These are phyloP conservation scores for Gossypioides kirkii DNA, from an alignment of 345 rosid species.

Conservation along the genomic window DNA sequence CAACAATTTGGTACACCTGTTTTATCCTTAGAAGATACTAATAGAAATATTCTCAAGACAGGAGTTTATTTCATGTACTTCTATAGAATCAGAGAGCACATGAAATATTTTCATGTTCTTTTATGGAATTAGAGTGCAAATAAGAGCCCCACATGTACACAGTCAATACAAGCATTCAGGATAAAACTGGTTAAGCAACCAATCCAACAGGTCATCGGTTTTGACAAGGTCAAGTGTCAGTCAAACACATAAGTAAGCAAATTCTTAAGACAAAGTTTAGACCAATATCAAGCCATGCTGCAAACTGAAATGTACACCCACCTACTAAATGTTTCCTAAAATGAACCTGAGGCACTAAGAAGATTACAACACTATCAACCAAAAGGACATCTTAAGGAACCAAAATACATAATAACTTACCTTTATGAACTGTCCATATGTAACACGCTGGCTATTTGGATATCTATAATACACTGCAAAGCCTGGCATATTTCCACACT, in stretches of 20 bases:
- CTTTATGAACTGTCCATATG: slow-evolving; percentile 97
- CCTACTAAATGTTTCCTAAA: neutral
- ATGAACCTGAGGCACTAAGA: neutral
- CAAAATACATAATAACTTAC: slow-evolving; percentile 36
- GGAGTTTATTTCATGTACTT: neutral
- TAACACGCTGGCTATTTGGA: slow-evolving; percentile 96
- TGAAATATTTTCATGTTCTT: neutral
- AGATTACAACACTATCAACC: neutral
- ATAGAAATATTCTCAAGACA: neutral
- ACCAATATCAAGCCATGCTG: too few species aligned
- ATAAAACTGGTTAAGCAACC: neutral
- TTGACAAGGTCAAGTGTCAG: neutral
- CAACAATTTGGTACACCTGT: neutral
- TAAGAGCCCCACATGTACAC: neutral
- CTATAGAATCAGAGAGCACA: neutral
- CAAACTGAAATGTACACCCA: neutral
- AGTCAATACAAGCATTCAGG: neutral
- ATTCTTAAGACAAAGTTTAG: too few species aligned
- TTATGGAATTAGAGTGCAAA: neutral
- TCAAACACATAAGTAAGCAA: neutral
- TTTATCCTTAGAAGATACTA: neutral
- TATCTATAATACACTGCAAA: slow-evolving; percentile 96
- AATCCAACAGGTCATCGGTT: neutral
- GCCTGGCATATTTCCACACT: slow-evolving; percentile 99
- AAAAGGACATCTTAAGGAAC: neutral